Evolutionary conservation across 2,329 filamentous ascomycete genomes (phyloP), one percentile per base, ranked within the genome.

Genomic region (Penicillium sp.): DNA sequence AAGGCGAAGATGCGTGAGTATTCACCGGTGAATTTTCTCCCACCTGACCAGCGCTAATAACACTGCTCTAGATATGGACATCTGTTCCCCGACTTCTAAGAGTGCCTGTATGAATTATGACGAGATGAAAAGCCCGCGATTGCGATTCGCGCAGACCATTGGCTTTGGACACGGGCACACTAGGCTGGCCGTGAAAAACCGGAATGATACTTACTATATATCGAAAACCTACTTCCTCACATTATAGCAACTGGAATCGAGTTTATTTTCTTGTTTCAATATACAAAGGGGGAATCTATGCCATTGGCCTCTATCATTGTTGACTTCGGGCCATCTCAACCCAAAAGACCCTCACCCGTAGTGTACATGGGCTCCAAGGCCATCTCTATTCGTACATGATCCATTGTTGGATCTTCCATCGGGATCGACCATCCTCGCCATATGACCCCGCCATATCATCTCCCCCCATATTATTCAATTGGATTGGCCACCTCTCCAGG

Each of bases 1-100:
- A 76, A 47, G 91, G 90, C 39, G 80, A 87, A 58, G 93, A 97
- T 74, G 88, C 91, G 93, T 97, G 81, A 79, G 93, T 89, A 46
- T 21, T 44, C 32, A 8, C 12, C 9, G 18, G 8, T 32, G 18
- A 43, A 47, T 3, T 15, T 43, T 21, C 18, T 15, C 18, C 15
- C 3, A 9, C 13, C 10, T 8, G 17, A 36, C 8, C 12, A 12
- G 15, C 4, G 15, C 45, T 55, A 41, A 54, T 29, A n/a, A n/a
- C n/a, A n/a, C n/a, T n/a, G n/a, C 20, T 5, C 1, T 62, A 91
- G 88, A 68, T 86, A 86, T 64, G 88, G 87, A 41, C 82, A 90
- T 69, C 72, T 91, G 60, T 93, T 93, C 76, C 79, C 79, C 49
- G 89, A 91, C 67, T 91, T 91, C 69, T 90, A 77, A 80, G 45